These are phyloP conservation scores for Syncephalastrum contaminatum DNA, from an alignment of 371 early-diverging fungal species.

Conservation along the genomic window DNA sequence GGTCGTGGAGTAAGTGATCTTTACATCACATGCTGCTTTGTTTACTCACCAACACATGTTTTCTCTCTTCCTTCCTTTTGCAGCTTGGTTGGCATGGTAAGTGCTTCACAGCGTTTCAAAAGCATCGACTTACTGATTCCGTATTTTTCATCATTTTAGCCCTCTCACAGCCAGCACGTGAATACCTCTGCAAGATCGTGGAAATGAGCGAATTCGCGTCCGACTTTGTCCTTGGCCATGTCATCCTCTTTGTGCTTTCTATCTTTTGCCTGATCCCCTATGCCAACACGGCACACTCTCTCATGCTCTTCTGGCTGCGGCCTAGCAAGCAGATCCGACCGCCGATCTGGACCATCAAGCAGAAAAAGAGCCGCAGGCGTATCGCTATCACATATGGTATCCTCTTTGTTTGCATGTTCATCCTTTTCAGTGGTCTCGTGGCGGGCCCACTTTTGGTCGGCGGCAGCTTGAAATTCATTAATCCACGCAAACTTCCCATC, in stretches of 20 bases:
- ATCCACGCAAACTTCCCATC: constrained; percentile 28
- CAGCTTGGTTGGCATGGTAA: constrained; percentile 52
- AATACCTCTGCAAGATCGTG: constrained; percentile 82
- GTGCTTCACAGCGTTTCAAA: background rate
- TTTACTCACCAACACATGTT: background rate
- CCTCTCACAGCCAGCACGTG: constrained; percentile 73
- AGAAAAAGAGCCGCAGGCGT: constrained; percentile 57
- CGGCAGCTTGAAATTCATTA: constrained; percentile 18
- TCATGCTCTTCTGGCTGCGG: constrained; percentile 83
- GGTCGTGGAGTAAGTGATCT: constrained; percentile 70
- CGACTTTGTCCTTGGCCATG: constrained; percentile 76
- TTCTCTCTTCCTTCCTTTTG: background rate
- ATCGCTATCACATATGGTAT: constrained; percentile 68
- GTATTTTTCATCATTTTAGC: constrained; percentile 34
- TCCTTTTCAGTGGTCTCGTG: constrained; percentile 59
- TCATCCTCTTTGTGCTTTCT: constrained; percentile 71
- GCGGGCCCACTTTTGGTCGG: constrained; percentile 60
- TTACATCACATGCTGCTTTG: background rate
- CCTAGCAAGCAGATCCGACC: constrained; percentile 78
- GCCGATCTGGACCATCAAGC: constrained; percentile 75
- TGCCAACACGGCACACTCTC: constrained; percentile 78
- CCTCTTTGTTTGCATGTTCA: constrained; percentile 62
- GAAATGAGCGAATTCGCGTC: constrained; percentile 84
- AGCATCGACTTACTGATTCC: background rate
- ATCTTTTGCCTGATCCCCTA: constrained; percentile 73